phyloP scores from a whole-genome alignment of 352 stramenopile genomes.

The Phytophthora aleatoria region DNA sequence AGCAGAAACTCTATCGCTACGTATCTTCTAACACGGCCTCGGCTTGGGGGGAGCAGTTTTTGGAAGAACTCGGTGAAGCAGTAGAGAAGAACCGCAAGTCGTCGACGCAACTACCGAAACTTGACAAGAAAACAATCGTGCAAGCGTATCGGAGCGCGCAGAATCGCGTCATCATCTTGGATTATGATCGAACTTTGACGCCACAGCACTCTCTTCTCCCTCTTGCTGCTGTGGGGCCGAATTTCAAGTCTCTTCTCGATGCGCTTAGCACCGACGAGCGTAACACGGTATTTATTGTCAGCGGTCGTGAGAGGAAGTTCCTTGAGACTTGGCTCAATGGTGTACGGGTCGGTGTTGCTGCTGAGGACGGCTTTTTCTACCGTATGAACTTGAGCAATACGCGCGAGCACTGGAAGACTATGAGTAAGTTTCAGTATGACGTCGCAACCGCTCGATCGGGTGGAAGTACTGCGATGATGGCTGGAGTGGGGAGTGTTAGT shows the following conservation, averaged over 20 bases:
- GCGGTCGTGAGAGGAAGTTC: constrained; percentile 82
- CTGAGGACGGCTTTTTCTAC: constrained; percentile 82
- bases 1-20: constrained; percentile 91
- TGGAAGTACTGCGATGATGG: constrained; percentile 26
- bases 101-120: constrained; percentile 60
- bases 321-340: constrained; percentile 89
- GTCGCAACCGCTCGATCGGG: constrained; percentile 42
- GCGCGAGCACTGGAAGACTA: constrained; percentile 78
- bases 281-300: constrained; percentile 85
- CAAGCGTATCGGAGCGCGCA: constrained; percentile 65
- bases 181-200: constrained; percentile 89
- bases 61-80: constrained; percentile 68
- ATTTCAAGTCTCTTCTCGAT: constrained; percentile 81
- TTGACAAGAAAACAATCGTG: constrained; percentile 63
- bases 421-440: constrained; percentile 88
- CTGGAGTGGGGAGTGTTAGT: constrained; percentile 33
- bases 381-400: constrained; percentile 79
- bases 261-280: constrained; percentile 62
- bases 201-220: constrained; percentile 79
- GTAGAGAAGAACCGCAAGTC: constrained; percentile 62
- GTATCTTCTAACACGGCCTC: constrained; percentile 87
- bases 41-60: constrained; percentile 83
- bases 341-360: constrained; percentile 72
- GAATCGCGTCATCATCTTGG: constrained; percentile 88
- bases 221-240: constrained; percentile 75